phyloP scores from a whole-genome alignment of 306 rosid species.

The Mucuna pruriens region DNA sequence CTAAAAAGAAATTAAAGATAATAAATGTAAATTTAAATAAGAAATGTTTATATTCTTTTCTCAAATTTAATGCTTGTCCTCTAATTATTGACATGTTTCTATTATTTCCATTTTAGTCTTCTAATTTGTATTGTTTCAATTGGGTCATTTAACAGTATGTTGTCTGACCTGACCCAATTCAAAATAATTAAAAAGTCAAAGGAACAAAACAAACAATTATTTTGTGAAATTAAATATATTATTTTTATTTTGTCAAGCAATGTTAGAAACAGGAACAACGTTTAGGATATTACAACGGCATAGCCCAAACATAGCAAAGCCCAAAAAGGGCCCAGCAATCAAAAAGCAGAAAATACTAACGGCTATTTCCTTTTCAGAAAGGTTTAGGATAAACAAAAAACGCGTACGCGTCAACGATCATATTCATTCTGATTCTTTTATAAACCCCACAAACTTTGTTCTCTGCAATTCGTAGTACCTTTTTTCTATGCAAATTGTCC shows the following conservation, averaged over 20 bases:
- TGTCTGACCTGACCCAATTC: neutral
- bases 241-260: neutral
- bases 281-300: neutral
- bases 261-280: neutral
- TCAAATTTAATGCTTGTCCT: too few relatives aligned
- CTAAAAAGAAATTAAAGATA: too few relatives aligned
- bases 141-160: neutral
- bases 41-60: too few relatives aligned
- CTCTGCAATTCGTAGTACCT: neutral
- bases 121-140: too few relatives aligned
- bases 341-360: conserved; percentile 49
- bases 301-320: conserved; percentile 9
- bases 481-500: neutral
- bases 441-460: conserved; percentile 37
- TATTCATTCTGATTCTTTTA: conserved; percentile 43
- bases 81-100: too few relatives aligned
- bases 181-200: neutral
- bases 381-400: neutral
- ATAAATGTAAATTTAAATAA: too few relatives aligned
- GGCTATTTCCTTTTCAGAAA: conserved; percentile 58
- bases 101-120: too few relatives aligned
- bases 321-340: conserved; percentile 25
- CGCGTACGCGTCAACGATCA: conserved; percentile 80
- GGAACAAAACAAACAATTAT: neutral
- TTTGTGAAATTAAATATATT: neutral